A percentile compares a stretch with the other conserved stretches of the same genome.
phyloP scores from a whole-genome alignment of 106 monocot genomes.

The Dioscorea dumetorum region DNA sequence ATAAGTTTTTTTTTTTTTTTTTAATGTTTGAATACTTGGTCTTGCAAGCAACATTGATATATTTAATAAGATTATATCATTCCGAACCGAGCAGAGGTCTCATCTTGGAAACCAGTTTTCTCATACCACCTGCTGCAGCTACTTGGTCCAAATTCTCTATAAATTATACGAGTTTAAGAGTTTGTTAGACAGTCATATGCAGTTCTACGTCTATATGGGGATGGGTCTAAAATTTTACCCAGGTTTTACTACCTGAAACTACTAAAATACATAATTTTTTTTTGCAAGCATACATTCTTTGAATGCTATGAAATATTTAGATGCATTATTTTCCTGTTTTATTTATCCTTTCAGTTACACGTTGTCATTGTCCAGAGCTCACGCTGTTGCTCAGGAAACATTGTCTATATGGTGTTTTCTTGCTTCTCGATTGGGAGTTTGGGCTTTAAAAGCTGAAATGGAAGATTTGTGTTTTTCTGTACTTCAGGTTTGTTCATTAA shows the following conservation, averaged over 20 bases:
- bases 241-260: background rate
- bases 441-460: slow-evolving; percentile 94
- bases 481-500: slow-evolving; percentile 57
- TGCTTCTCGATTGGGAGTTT: slow-evolving; percentile 90
- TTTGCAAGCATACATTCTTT: no score
- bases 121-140: no score
- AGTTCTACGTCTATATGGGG: no score
- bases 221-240: background rate
- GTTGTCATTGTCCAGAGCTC: slow-evolving; percentile 73
- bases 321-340: background rate
- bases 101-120: no score
- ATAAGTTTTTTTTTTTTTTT: no score
- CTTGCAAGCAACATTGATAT: no score
- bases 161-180: background rate
- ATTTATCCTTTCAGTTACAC: slow-evolving; percentile 60
- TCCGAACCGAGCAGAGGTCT: no score
- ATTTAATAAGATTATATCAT: no score
- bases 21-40: no score
- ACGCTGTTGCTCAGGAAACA: slow-evolving; percentile 95
- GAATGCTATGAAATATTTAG: background rate
- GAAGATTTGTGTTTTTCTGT: slow-evolving; percentile 97
- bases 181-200: background rate
- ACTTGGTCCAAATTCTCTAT: background rate
- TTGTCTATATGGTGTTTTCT: slow-evolving; percentile 95
- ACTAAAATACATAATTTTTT: background rate